Evolutionary conservation across 139 green algal species (phyloP), one percentile per base, ranked within the genome.

Genomic region (Coelastrella sp.): DNA sequence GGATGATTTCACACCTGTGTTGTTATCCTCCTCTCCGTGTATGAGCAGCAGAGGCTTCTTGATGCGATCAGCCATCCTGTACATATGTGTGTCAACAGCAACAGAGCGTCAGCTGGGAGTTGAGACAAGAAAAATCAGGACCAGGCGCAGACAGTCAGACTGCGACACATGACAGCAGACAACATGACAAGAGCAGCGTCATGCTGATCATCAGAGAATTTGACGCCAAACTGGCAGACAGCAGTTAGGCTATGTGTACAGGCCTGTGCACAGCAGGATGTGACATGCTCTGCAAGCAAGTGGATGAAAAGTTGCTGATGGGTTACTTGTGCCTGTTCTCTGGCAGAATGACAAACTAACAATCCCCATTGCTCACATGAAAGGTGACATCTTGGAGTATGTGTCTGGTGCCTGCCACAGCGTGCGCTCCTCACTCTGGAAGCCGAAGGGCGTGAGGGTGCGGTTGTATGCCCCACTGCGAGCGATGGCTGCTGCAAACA

Each of bases 361-460:
- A 15, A 76, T 10, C 8, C 15, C 0, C 17, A 76, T 11, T 24
- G 17, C 68, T 76, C 68, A 91, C 91, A 96, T 96, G 94, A 97
- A 99, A 24, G 97, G 97, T 9, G 92, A 95, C 98, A 99, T 99
- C n/a, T 91, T 94, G 22, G 91, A 90, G 92, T 99, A 99, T 8
- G 96, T 96, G 4, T 99, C 96, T 0, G 96, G 94, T 12, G 96
- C 96, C 94, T 99, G 87, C 98, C 98, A 99, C 80, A 99, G 87
- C 8, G 98, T 99, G 68, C 98, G 94, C 94, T 99, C 96, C 93
- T 99, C 98, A 4, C 94, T 93, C 92, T 99, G 97, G 93, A 99
- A 99, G 8, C 97, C 96, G 93, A 99, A 99, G 1, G 98, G 98
- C 7, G 98, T 99, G 27, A 99, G 94, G 7, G 98, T 99, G 81